Evolutionary conservation across 148 eudicot genomes (phyloP), one percentile per base, ranked within the genome.

Genomic region (Silene latifolia): DNA sequence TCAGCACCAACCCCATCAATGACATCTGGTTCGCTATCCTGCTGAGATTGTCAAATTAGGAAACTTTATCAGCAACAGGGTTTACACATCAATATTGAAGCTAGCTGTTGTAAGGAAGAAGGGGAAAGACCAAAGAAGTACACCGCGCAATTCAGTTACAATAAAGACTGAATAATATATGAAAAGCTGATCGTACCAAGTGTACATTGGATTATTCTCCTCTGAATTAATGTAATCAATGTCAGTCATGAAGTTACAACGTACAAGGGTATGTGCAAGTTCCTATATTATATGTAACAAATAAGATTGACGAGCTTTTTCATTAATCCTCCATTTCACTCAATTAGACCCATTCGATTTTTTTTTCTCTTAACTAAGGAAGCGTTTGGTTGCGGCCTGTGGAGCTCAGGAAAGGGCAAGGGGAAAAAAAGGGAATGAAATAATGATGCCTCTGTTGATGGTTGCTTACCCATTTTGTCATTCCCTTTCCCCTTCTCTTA

Each of bases 11-110:
- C 89, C 35, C 95, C 98, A 67, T 86, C 89, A 79, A 88, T 85
- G 67, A 88, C 74, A 71, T 92, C 99, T n/a, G 97, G 90, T 83
- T 96, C 99, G 83, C 98, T 92, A 71, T 96, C 99, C 84, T 90
- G 94, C 84, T 85, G 85, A 64, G 71, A 77, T 17, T 15, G 57
- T 21, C 63, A 73, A 72, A 69, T 23, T 51, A 12, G 10, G 18
- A 74, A 54, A 14, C 7, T 60, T 46, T 59, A 64, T 80, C 48
- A 81, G 79, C 58, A 59, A 47, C 35, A 12, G 4, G 53, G 54
- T 18, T 46, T 39, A 11, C 51, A 72, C n/a, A 27, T 35, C 44
- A 44, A 61, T n/a, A 47, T 51, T 76, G 14, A 51, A 23, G 53
- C 39, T 76, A 39, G 60, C 51, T 7, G 25, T 74, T 74, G n/a